Evolutionary conservation across 192 early-diverging fungal species (phyloP).

Genomic region (Backusella mclennaniae): DNA sequence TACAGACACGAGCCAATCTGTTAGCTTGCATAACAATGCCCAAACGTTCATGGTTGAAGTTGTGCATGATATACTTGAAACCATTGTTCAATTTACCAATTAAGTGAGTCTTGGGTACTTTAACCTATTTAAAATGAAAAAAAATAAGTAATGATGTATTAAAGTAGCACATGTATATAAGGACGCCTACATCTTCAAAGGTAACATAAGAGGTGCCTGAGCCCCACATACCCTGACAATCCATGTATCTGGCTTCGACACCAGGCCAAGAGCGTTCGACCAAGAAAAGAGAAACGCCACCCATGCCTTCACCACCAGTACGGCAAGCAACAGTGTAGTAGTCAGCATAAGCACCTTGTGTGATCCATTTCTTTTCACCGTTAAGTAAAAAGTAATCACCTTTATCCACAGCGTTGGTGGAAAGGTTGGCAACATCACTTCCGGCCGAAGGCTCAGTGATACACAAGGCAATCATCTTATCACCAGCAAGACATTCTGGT

Average conservation of each 20-base stretch:
- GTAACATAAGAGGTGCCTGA: slow-evolving; percentile 86
- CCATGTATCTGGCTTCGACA: slow-evolving; percentile 83
- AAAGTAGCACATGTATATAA: background rate
- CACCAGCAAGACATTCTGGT: slow-evolving; percentile 58
- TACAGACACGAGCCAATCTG: slow-evolving; percentile 83
- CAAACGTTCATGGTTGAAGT: slow-evolving; percentile 88
- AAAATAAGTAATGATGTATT: background rate
- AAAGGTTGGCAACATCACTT: slow-evolving; percentile 72
- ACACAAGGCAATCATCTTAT: slow-evolving; percentile 75
- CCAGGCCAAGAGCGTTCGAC: slow-evolving; percentile 85
- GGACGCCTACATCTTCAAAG: slow-evolving; percentile 68
- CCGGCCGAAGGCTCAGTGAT: slow-evolving; percentile 81
- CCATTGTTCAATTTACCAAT: slow-evolving; percentile 74
- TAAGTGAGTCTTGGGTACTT: slow-evolving; percentile 58
- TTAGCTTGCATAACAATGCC: slow-evolving; percentile 83
- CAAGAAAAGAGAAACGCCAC: slow-evolving; percentile 79
- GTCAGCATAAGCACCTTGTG: slow-evolving; percentile 93
- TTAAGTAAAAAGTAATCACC: slow-evolving; percentile 78
- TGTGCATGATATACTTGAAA: slow-evolving; percentile 95
- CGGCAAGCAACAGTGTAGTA: slow-evolving; percentile 81
- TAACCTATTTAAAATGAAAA: slow-evolving; percentile 22
- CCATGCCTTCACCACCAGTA: slow-evolving; percentile 86
- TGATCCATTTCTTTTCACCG: slow-evolving; percentile 98
- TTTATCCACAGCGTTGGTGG: slow-evolving; percentile 68
- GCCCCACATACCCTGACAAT: slow-evolving; percentile 91